These are phyloP conservation scores for Pleurotus giganteus DNA, from an alignment of 768 basidiomycete genomes.

Conservation along the genomic window DNA sequence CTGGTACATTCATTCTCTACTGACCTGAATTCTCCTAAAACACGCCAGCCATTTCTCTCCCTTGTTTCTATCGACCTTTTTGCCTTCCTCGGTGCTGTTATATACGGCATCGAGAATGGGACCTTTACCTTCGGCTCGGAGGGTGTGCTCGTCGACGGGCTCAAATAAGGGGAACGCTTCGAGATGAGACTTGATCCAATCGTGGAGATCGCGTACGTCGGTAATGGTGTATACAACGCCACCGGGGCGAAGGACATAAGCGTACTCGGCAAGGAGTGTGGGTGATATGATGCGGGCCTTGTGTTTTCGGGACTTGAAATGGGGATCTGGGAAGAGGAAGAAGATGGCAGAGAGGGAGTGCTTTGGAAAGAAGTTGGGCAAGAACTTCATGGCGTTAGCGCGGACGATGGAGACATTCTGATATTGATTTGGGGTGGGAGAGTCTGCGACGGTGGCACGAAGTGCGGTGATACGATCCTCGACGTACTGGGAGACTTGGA, in stretches of 20 bases:
- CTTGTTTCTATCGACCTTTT: conserved; percentile 89
- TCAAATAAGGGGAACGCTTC: conserved; percentile 86
- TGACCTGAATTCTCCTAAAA: conserved; percentile 63
- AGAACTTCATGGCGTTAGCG: conserved; percentile 98
- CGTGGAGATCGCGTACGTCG: conserved; percentile 89
- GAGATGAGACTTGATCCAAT: conserved; percentile 95
- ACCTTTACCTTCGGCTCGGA: conserved; percentile 75
- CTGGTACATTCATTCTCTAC: conserved; percentile 14
- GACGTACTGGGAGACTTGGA: conserved; percentile 95
- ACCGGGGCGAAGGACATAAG: conserved; percentile 88
- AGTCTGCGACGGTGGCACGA: conserved; percentile 54
- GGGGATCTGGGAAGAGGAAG: conserved; percentile 98
- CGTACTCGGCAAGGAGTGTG: conserved; percentile 96
- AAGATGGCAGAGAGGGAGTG: conserved; percentile 90
- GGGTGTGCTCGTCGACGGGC: conserved; percentile 66
- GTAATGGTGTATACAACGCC: conserved; percentile 98
- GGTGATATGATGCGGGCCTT: conserved; percentile 98
- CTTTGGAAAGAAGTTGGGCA: conserved; percentile 93
- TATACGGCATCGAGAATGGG: conserved; percentile 80
- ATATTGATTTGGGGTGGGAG: conserved; percentile 45
- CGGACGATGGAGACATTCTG: conserved; percentile 93
- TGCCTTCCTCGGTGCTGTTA: conserved; percentile 91
- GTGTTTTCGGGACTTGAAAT: conserved; percentile 97
- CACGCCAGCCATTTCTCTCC: conserved; percentile 93
- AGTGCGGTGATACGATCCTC: conserved; percentile 91